Conservation (phyloP, 345 rosid species). For the Theobroma cacao region DNA sequence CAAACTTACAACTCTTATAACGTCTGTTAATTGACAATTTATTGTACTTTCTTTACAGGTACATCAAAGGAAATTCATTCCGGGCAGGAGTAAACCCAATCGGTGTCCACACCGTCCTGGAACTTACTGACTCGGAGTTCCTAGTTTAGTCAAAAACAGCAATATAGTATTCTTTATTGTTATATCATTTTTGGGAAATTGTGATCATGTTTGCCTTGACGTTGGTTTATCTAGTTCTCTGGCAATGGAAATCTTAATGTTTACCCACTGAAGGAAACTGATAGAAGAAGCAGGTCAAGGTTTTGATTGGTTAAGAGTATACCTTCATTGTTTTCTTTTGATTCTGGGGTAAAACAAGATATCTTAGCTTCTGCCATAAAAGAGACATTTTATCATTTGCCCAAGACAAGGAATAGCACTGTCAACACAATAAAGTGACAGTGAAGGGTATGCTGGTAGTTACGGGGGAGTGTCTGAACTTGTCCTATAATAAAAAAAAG, state of each 20-base stretch:
- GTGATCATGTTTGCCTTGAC: not conserved
- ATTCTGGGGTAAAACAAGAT: too few relatives aligned
- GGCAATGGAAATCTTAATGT: not conserved
- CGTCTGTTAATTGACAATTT: not conserved
- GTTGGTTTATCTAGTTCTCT: not conserved
- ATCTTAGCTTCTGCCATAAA: too few relatives aligned
- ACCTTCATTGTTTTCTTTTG: too few relatives aligned
- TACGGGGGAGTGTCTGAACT: too few relatives aligned
- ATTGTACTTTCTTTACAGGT: constrained; percentile 40
- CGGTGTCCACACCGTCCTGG: constrained; percentile 63
- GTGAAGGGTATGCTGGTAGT: too few relatives aligned
- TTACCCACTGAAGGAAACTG: too few relatives aligned
- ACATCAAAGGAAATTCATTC: constrained; percentile 77
- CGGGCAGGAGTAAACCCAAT: constrained; percentile 56
- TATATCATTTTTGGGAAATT: not conserved
- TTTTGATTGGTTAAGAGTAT: not conserved
- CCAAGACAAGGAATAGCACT: too few relatives aligned
- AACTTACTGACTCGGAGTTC: constrained; percentile 6
- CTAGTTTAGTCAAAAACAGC: constrained; percentile 13
- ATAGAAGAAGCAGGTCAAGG: too few relatives aligned
- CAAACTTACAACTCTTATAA: not conserved
- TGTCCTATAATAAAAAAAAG: too few relatives aligned
- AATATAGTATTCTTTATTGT: not conserved
- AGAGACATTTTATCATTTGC: too few relatives aligned
- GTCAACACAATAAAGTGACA: too few relatives aligned